Conservation (phyloP, 805 yeast species). For the Pichia californica region DNA sequence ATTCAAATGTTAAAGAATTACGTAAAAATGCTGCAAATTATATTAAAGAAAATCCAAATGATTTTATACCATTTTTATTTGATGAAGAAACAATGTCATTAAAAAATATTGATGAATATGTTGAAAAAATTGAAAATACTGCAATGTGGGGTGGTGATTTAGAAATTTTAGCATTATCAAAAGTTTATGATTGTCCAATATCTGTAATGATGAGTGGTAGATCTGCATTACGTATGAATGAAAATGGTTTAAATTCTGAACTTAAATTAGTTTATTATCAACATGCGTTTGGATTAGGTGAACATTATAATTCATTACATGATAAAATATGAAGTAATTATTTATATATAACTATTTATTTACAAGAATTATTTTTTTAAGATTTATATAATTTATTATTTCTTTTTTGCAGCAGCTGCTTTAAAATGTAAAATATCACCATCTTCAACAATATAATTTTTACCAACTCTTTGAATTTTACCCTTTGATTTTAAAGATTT, state of each 20-base stretch:
- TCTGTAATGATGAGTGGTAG: slow-evolving; percentile 74
- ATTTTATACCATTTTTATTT: slow-evolving; percentile 74
- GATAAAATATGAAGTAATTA: no score
- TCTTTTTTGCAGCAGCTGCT: slow-evolving; percentile 55
- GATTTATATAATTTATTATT: not conserved
- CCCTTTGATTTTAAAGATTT: slow-evolving; percentile 80
- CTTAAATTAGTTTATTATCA: slow-evolving; percentile 75
- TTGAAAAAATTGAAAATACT: slow-evolving; percentile 61
- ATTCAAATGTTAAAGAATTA: slow-evolving; percentile 42
- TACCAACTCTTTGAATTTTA: slow-evolving; percentile 86
- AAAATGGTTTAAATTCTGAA: slow-evolving; percentile 44
- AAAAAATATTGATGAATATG: slow-evolving; percentile 61
- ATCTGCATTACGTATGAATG: slow-evolving; percentile 58
- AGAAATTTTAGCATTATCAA: slow-evolving; percentile 78
- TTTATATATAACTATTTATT: no score
- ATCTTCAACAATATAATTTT: slow-evolving; percentile 90
- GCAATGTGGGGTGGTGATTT: slow-evolving; percentile 96
- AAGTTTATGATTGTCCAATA: slow-evolving; percentile 67
- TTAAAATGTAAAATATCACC: slow-evolving; percentile 90
- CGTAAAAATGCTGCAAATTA: slow-evolving; percentile 61
- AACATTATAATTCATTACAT: slow-evolving; percentile 79
- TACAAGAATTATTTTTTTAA: not conserved
- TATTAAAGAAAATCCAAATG: slow-evolving; percentile 58
- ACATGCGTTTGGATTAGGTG: slow-evolving; percentile 86
- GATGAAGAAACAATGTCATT: slow-evolving; percentile 68